Conservation (phyloP, 495 filamentous ascomycete genomes). For the Tuber umbilicatum region DNA sequence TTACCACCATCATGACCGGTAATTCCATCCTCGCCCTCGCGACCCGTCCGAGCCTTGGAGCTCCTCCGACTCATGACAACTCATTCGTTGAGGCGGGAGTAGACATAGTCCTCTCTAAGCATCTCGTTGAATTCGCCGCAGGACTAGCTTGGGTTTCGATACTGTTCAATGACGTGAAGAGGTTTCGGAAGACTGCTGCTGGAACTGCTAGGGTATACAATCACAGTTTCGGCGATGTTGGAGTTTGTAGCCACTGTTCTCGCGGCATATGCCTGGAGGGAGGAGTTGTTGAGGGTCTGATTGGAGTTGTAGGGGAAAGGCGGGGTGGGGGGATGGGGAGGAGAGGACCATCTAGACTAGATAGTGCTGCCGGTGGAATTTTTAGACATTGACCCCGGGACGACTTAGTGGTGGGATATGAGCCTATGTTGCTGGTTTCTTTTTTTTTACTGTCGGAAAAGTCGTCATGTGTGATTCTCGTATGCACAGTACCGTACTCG, state of each 20-base stretch:
- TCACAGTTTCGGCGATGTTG: slow-evolving; percentile 7
- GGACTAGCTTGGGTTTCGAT: slow-evolving; percentile 19
- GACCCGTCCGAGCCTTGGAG: slow-evolving; percentile 1
- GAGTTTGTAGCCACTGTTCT: slow-evolving; percentile 13
- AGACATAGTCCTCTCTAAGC: neutral
- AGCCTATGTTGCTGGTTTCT: neutral
- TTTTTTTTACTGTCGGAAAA: neutral
- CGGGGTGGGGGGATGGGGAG: too few species aligned
- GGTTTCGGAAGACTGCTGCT: slow-evolving; percentile 2
- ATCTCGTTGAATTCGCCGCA: slow-evolving; percentile 13
- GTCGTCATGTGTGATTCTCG: slow-evolving; percentile 1
- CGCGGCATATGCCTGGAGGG: slow-evolving; percentile 23
- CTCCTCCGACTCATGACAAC: neutral
- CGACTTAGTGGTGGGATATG: neutral
- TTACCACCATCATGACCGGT: neutral
- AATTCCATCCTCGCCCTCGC: neutral
- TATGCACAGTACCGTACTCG: neutral
- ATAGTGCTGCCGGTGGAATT: neutral
- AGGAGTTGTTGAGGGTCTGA: slow-evolving; percentile 6
- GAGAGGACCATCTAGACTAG: neutral
- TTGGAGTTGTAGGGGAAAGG: neutral
- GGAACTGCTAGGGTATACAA: neutral
- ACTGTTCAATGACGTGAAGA: slow-evolving; percentile 18
- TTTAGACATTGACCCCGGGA: neutral
- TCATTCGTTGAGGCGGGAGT: slow-evolving; percentile 7